Conservation (phyloP, 1,284 basidiomycete genomes). For the Fomitopsis schrenkii region DNA sequence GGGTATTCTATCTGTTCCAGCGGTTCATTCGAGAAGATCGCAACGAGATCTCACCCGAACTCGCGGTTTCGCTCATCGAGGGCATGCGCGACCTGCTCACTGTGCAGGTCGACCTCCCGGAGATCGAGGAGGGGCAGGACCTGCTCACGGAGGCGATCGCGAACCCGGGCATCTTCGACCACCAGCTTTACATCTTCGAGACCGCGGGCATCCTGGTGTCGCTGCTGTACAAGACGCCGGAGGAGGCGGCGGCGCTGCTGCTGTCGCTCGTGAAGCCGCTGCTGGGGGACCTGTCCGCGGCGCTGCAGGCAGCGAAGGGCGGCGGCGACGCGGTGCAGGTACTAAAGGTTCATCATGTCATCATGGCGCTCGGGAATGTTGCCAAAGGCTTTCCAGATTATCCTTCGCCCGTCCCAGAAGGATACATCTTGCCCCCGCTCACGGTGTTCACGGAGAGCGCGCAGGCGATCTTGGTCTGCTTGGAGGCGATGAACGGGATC, state of each 20-base stretch:
- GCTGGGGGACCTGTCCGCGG: slow-evolving; percentile 71
- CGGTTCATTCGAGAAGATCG: slow-evolving; percentile 88
- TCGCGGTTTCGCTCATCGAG: slow-evolving; percentile 70
- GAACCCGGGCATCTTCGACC: slow-evolving; percentile 74
- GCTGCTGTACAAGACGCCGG: slow-evolving; percentile 62
- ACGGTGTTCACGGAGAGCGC: slow-evolving; percentile 86
- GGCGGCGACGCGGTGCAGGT: slow-evolving; percentile 68
- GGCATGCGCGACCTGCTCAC: slow-evolving; percentile 69
- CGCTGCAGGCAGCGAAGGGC: slow-evolving; percentile 59
- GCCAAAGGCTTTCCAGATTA: slow-evolving; percentile 97
- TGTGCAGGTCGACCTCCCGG: slow-evolving; percentile 65
- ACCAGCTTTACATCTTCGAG: slow-evolving; percentile 96
- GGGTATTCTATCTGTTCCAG: slow-evolving; percentile 91
- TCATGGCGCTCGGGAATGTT: slow-evolving; percentile 93
- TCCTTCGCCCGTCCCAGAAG: slow-evolving; percentile 61
- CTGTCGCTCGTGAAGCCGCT: slow-evolving; percentile 81
- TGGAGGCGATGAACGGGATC: slow-evolving; percentile 87
- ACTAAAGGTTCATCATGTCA: slow-evolving; percentile 90
- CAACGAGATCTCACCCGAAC: slow-evolving; percentile 74
- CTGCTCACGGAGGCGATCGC: slow-evolving; percentile 80
- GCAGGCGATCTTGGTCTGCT: slow-evolving; percentile 84
- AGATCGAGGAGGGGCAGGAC: slow-evolving; percentile 62
- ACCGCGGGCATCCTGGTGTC: slow-evolving; percentile 85
- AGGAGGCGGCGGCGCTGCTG: slow-evolving; percentile 73
- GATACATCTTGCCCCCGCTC: slow-evolving; percentile 71